Percentiles rank a stretch among this genome's conserved stretches.
These are phyloP conservation scores for Gynochthodes officinalis DNA, from an alignment of 257 asterid genomes.

Conservation along the genomic window DNA sequence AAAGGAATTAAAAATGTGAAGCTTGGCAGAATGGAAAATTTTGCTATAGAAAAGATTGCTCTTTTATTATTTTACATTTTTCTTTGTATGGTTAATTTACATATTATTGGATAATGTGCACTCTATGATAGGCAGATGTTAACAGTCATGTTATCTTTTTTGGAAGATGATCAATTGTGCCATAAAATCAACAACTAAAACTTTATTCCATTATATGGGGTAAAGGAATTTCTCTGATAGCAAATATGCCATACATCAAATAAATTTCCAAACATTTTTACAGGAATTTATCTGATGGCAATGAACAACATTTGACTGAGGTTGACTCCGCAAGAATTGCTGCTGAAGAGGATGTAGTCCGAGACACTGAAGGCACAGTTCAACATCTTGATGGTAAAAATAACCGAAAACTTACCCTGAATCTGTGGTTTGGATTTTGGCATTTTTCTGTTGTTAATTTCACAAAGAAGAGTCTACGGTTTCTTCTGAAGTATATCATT, in stretches of 20 bases:
- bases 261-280: conserved; percentile 15
- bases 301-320: conserved; percentile 60
- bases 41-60: neutral
- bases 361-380: conserved; percentile 44
- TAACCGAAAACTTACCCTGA: neutral
- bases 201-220: no score
- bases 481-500: no score
- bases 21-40: neutral
- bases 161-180: neutral
- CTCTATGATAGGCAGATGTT: neutral
- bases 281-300: conserved; percentile 51
- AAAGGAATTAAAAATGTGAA: neutral
- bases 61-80: neutral
- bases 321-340: conserved; percentile 51
- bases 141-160: neutral
- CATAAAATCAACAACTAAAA: no score
- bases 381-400: conserved; percentile 50
- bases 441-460: no score
- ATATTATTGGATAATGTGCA: neutral
- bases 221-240: no score
- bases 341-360: conserved; percentile 55
- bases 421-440: no score
- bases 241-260: no score
- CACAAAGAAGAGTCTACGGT: neutral
- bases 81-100: neutral